Base-by-base conservation (phyloP, 2,329 filamentous ascomycete genomes). In the Fusarium musae region DNA sequence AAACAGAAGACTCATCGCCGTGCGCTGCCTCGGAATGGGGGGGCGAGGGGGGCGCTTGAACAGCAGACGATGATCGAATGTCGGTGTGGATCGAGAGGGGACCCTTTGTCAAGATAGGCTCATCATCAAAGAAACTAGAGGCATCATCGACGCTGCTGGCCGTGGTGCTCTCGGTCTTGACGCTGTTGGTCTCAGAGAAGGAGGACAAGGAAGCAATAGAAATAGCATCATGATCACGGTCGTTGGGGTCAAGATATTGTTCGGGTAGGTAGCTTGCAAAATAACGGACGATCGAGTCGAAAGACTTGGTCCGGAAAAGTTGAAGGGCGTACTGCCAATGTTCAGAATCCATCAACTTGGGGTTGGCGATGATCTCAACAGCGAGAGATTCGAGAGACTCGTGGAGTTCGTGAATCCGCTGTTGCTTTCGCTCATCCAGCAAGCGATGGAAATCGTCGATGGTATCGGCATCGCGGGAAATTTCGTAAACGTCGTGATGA, bases 311-410 rank as follows among this genome's bases (percentile, higher is more conserved):
- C 19, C 88, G 86, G 77, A 90, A 90, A 61, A 90, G 85, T 77
- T 90, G 88, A 34, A 90, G 78, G 32, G 88, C 88, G 72, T 86
- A 81, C 72, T 88, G 84, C 88, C 88, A 90, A 81, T 90, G 88
- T 23, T 88, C 83, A 53, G 87, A 88, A 64, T 87, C 88, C 80
- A 90, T 87, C 72, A 90, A 83, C 61, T 83, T 83, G 21, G 88
- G 88, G 80, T 89, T 90, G 77, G 85, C 87, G 73, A 90, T 88
- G 78, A 90, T 90, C 80, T 90, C 88, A 74, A 88, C 81, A n/a
- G 88, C 87, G 54, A 89, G 87, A 53, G 87, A 87, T 76, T 89
- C 85, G 64, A 90, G 85, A 56, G 84, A 86, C 54, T 87, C 81
- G 77, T 89, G 87, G 64, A 90, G 82, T 77, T 90, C 88, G 69